Evolutionary conservation across 345 rosid species (phyloP).

Genomic region (Eucalyptus coolabah): DNA sequence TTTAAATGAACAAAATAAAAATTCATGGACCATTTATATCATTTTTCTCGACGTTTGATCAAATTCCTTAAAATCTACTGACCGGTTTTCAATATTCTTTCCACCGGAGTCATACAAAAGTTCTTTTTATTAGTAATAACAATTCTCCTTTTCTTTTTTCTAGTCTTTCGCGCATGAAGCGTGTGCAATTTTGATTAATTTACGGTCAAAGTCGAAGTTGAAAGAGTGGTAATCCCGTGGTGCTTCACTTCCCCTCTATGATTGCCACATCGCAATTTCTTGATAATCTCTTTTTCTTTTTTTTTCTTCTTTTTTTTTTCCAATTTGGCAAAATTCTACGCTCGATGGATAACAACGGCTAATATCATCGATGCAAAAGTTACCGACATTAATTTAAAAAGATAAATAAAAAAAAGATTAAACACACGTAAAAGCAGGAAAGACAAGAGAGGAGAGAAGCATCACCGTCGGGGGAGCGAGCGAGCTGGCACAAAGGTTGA

Average conservation of each 20-base stretch:
- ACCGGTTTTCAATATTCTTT: background rate
- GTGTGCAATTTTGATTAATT: background rate
- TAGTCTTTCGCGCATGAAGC: background rate
- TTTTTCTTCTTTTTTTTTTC: background rate
- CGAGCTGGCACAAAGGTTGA: background rate
- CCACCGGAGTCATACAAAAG: background rate
- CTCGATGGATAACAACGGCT: background rate
- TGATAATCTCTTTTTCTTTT: background rate
- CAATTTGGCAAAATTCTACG: background rate
- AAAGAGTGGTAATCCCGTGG: background rate
- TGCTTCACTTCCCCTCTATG: background rate
- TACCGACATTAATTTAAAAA: background rate
- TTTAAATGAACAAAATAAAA: background rate
- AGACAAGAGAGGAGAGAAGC: too few species aligned
- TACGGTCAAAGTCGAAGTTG: background rate
- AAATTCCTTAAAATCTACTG: background rate
- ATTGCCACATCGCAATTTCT: background rate
- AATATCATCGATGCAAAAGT: background rate
- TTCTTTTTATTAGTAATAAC: background rate
- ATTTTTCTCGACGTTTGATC: background rate
- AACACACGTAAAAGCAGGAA: background rate
- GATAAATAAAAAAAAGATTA: too few species aligned
- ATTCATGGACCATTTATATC: fast-evolving
- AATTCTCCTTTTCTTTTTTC: background rate
- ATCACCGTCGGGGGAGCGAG: background rate